Evolutionary conservation across 164 flowering plant species (phyloP).

Genomic region (Vitis amurensis): DNA sequence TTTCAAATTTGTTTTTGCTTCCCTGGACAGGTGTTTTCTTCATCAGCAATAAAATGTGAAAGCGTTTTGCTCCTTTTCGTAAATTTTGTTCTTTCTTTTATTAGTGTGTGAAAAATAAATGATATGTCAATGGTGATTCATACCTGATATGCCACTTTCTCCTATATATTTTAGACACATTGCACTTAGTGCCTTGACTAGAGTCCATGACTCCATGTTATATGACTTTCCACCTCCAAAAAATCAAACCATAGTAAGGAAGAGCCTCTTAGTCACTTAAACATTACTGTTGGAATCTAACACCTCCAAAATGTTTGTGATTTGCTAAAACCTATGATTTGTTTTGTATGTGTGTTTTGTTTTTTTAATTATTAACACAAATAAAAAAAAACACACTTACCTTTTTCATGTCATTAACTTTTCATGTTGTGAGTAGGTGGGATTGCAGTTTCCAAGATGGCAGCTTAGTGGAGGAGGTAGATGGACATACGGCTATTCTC

Average conservation of each 20-base stretch:
- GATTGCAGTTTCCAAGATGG: conserved; percentile 96
- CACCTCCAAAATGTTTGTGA: neutral
- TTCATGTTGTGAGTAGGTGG: conserved; percentile 65
- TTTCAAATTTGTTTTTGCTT: neutral
- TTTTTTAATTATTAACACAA: too few relatives aligned
- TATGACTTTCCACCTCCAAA: neutral
- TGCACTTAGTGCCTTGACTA: neutral
- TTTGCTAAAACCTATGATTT: neutral
- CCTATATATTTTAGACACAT: neutral
- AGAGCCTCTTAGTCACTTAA: neutral
- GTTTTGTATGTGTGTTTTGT: neutral
- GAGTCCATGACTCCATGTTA: neutral
- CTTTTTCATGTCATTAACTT: neutral
- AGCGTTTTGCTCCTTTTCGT: neutral
- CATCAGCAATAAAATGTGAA: too few relatives aligned
- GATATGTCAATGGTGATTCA: neutral
- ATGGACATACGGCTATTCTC: conserved; percentile 96
- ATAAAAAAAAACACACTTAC: too few relatives aligned
- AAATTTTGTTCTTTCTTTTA: neutral
- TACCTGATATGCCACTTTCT: too few relatives aligned
- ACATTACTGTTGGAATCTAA: neutral
- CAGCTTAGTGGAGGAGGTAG: conserved; percentile 98
- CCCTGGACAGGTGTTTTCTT: too few relatives aligned
- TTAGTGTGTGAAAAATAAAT: neutral
- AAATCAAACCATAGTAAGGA: neutral